A percentile compares a stretch with the other conserved stretches of the same genome.
These are phyloP conservation scores for Populus hybrid DNA, from an alignment of 441 rosid species.

Conservation along the genomic window DNA sequence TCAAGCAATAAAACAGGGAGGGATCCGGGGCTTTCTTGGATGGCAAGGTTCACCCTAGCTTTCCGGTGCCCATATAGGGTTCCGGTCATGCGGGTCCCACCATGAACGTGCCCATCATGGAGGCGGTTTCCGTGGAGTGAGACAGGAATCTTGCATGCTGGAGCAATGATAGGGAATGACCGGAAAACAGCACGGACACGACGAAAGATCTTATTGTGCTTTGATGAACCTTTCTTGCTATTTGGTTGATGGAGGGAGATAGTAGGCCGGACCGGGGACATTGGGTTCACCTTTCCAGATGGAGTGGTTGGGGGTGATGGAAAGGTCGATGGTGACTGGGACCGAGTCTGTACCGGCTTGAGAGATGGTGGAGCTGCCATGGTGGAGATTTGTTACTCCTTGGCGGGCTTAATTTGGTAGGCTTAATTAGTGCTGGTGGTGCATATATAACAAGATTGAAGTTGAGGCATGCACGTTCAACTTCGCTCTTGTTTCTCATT, in stretches of 20 bases:
- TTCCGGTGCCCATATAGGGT: conserved; percentile 72
- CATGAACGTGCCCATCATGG: conserved; percentile 48
- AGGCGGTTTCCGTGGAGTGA: conserved; percentile 35
- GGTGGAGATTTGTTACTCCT: neutral
- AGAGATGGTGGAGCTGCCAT: conserved; percentile 15
- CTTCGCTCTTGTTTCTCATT: neutral
- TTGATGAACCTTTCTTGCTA: conserved; percentile 31
- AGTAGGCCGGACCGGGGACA: conserved; percentile 11
- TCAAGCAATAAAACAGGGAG: conserved; percentile 61
- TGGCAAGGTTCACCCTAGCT: conserved; percentile 56
- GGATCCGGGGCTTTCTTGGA: conserved; percentile 64
- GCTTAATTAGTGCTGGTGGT: neutral
- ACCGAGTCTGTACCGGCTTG: neutral
- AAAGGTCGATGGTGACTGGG: neutral
- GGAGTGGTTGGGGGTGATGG: conserved; percentile 9
- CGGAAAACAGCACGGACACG: conserved; percentile 58
- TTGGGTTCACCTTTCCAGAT: neutral
- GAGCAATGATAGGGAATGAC: conserved; percentile 69
- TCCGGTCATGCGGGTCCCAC: conserved; percentile 75
- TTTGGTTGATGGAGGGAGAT: conserved; percentile 35
- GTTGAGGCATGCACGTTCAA: conserved; percentile 30
- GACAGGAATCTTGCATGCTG: conserved; percentile 60
- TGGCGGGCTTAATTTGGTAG: neutral
- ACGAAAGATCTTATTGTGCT: conserved; percentile 42
- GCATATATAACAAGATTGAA: neutral